Base-by-base conservation (phyloP, 768 basidiomycete genomes). In the Exsudoporus frostii region DNA sequence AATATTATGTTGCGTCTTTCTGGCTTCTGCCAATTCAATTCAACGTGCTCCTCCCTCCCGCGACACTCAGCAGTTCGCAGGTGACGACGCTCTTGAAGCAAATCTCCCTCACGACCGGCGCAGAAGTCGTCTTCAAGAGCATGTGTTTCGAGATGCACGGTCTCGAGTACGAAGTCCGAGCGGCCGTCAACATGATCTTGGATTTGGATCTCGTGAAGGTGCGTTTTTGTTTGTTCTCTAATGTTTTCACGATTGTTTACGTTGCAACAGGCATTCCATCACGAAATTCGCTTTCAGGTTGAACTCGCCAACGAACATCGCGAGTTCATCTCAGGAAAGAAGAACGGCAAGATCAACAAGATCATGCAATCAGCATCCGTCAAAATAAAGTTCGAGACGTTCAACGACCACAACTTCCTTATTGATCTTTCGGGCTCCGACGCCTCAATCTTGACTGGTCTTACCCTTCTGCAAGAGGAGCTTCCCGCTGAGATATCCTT, bases 301-400 rank as follows among this genome's bases (percentile, higher is more conserved):
- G 97, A 99, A 72, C 82, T 98, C 6, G 89, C 94, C 39, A 96
- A 96, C 69, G 97, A 99, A 69, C 95, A 98, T 61, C 86, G 95
- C 54, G 96, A 99, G 62, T 99, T 98, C 74, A 97, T 99, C 71
- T 91, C 90, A 51, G 96, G 96, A 40, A 99, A 99, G 79, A 98
- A 98, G 79, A 98, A 98, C 65, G 96, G 96, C 53, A 99, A 99
- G 74, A 92, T 98, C 71, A 98, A 98, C 78, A 98, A 98, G 76
- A 97, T 98, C 69, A 98, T 98, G 92, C 94, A 98, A 71, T 88
- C 86, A 13, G 90, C 95, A 29, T 91, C 90, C 61, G 94, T 95
- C 68, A 96, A 97, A 76, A 97, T 99, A 79, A 97, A 97, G 73
- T 98, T 98, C 57, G 96, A 98, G 76, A 96, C 95, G 7, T 91